phyloP scores from a whole-genome alignment of 306 rosid species.

The Pyrus communis region DNA sequence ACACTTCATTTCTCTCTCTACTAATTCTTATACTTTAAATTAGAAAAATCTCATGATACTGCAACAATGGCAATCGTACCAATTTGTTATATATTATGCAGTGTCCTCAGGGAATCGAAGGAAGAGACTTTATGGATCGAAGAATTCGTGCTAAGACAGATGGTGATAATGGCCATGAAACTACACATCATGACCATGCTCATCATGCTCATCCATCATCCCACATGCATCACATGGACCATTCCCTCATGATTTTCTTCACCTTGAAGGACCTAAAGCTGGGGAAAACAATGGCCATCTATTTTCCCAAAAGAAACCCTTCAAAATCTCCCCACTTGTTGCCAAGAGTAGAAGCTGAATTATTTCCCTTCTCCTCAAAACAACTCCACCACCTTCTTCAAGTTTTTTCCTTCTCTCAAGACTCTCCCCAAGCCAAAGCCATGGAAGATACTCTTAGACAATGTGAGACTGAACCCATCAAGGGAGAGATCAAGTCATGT shows the following conservation, averaged over 20 bases:
- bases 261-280: conserved; percentile 42
- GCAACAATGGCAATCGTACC: no score
- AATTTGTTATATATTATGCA: no score
- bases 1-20: no score
- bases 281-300: conserved; percentile 50
- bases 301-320: conserved; percentile 62
- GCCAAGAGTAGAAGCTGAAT: conserved; percentile 40
- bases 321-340: conserved; percentile 44
- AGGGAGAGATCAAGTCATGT: conserved; percentile 63
- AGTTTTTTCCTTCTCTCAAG: conserved; percentile 35
- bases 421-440: conserved; percentile 67
- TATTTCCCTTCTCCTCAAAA: conserved; percentile 53
- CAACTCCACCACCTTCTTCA: conserved; percentile 45
- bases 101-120: no score
- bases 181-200: no score
- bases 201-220: conserved; percentile 2
- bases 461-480: conserved; percentile 55
- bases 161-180: no score
- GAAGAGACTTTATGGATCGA: no score
- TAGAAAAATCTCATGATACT: no score
- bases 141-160: no score
- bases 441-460: conserved; percentile 46
- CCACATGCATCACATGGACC: conserved; percentile 34
- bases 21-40: no score
- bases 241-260: conserved; percentile 54